Evolutionary conservation across 345 rosid species (phyloP), one percentile per base, ranked within the genome.

Genomic region (Citrus australasica): DNA sequence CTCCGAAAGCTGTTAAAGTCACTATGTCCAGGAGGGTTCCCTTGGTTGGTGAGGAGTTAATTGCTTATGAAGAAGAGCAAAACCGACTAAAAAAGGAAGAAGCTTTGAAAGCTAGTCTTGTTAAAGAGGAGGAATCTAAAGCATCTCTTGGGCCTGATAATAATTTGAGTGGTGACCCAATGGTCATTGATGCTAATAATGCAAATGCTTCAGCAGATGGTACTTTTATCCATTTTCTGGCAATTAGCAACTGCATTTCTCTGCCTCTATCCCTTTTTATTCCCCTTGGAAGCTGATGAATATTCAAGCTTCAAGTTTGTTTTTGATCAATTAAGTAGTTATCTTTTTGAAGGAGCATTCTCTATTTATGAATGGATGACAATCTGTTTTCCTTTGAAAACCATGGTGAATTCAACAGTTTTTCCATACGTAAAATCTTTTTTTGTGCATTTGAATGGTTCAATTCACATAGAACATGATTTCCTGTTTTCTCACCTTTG

Each of bases 41-140:
- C 85, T 87, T 96, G 89, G 93, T 88, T 83, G 99, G 99, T 80
- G 99, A 94, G 80, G 99, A 96, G 90, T 82, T 96, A 80, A 84
- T 91, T 87, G 98, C 97, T 61, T 92, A 96, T 79, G 98, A 92
- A 86, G 99, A 96, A 84, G 98, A 92, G 86, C 99, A 96, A 84
- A 92, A 88, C 86, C 87, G 94, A 77, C 51, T 92, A 71, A 95
- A 87, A 80, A 90, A 88, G 85, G 99, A 96, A 84, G 98, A 96
- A 85, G 92, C 97, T 85, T 75, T 94, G 78, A 92, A 93, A 86
- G 97, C 92, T 81, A 92, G 88, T 85, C 85, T 92, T 37, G 69
- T 90, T 74, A 96, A 92, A 86, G 95, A 94, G 89, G 98, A 94
- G 81, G 99, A 96, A 87, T 81, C 84, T 67, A 89, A 91, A 84